Conservation (phyloP, 257 asterid species). For the Marsdenia floribunda region DNA sequence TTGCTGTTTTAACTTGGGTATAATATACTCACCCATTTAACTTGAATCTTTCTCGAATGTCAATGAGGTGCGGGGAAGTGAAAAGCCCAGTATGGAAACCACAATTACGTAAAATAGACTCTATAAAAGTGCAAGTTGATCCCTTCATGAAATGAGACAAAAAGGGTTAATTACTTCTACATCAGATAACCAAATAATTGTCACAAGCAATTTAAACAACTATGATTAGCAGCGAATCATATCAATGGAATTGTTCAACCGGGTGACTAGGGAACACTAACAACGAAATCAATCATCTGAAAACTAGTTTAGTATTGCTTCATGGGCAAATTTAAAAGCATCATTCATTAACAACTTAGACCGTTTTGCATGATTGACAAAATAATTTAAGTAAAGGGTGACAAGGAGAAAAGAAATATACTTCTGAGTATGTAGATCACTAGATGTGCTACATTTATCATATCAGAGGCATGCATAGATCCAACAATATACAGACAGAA, state of each 20-base stretch:
- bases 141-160: conserved; percentile 53
- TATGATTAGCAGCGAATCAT: background rate
- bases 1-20: too few species aligned
- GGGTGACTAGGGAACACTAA: background rate
- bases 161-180: conserved; percentile 20
- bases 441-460: background rate
- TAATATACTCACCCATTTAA: conserved; percentile 64
- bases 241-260: background rate
- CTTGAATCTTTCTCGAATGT: conserved; percentile 90
- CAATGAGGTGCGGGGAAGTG: conserved; percentile 98
- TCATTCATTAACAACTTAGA: background rate
- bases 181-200: conserved; percentile 8
- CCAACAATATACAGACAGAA: background rate
- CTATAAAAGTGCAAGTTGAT: conserved; percentile 83
- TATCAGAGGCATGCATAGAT: too few species aligned
- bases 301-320: background rate
- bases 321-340: background rate
- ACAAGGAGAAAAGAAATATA: background rate
- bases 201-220: background rate
- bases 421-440: background rate
- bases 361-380: background rate
- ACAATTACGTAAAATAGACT: conserved; percentile 82
- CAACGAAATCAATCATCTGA: background rate
- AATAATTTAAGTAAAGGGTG: background rate
- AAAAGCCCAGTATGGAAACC: conserved; percentile 92